A percentile compares a stretch with the other conserved stretches of the same genome.
Evolutionary conservation across 306 rosid species (phyloP).

Genomic region (Sphenostylis stenocarpa): DNA sequence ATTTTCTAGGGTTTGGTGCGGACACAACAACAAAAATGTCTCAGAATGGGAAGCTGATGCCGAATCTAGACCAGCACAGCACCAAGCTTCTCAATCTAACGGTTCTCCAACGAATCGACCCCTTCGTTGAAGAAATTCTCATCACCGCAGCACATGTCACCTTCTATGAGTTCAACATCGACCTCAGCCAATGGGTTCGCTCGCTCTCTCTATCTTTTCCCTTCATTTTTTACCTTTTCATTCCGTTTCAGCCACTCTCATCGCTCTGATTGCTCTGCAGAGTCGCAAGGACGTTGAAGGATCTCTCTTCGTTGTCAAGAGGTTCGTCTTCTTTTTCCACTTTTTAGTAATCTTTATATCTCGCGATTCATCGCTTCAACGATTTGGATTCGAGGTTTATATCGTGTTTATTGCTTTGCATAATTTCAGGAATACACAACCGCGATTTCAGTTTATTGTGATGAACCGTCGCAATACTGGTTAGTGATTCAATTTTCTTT

Average conservation of each 20-base stretch:
- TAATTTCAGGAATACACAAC: slow-evolving; percentile 57
- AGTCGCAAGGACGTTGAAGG: slow-evolving; percentile 67
- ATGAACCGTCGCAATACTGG: slow-evolving; percentile 69
- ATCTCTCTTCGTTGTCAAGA: slow-evolving; percentile 64
- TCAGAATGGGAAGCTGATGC: slow-evolving; percentile 62
- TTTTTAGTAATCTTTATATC: neutral
- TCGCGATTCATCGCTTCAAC: neutral
- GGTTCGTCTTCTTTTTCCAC: slow-evolving; percentile 10
- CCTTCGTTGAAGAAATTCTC: slow-evolving; percentile 61
- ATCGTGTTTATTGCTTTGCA: neutral
- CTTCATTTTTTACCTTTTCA: neutral
- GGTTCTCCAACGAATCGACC: slow-evolving; percentile 63
- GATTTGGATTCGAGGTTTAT: neutral
- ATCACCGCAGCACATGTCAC: slow-evolving; percentile 66
- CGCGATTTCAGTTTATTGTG: slow-evolving; percentile 66
- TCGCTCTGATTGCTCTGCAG: slow-evolving; percentile 35
- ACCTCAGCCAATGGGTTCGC: slow-evolving; percentile 62
- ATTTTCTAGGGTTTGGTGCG: slow-evolving; percentile 36
- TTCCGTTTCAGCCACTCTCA: neutral
- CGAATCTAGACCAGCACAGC: slow-evolving; percentile 61
- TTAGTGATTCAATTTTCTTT: slow-evolving; percentile 30
- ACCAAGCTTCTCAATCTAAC: slow-evolving; percentile 64
- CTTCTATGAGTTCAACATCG: slow-evolving; percentile 62
- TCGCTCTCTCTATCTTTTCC: neutral
- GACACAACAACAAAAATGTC: slow-evolving; percentile 31